phyloP scores from a whole-genome alignment of 148 eudicot species.

The Simmondsia chinensis region DNA sequence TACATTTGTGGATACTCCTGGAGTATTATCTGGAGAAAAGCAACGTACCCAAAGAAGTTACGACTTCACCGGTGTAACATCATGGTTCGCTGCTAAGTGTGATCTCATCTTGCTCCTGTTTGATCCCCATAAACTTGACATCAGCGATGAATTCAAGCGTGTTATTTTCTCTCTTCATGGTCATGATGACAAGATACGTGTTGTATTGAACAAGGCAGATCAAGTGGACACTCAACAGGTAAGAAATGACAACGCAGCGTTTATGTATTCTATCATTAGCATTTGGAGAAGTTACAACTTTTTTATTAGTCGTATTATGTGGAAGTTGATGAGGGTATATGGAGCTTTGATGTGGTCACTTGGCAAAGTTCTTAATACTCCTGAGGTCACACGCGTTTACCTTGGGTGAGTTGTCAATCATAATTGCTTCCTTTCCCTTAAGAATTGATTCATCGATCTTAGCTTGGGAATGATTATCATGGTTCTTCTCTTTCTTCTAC shows the following conservation, averaged over 20 bases:
- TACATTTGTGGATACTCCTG: slow-evolving; percentile 85
- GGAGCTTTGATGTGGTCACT: slow-evolving; percentile 97
- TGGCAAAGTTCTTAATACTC: slow-evolving; percentile 76
- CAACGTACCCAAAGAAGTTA: slow-evolving; percentile 79
- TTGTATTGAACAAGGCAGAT: slow-evolving; percentile 83
- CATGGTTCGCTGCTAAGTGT: slow-evolving; percentile 94
- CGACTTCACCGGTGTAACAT: slow-evolving; percentile 78
- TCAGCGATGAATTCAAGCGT: slow-evolving; percentile 84
- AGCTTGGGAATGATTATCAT: too few relatives aligned
- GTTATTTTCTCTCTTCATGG: slow-evolving; percentile 72
- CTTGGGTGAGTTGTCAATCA: slow-evolving; percentile 45
- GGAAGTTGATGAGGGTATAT: slow-evolving; percentile 79
- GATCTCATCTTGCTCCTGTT: slow-evolving; percentile 73
- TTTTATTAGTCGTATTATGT: neutral
- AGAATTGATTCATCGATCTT: neutral
- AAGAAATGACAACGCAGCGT: slow-evolving; percentile 1
- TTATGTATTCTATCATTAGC: neutral
- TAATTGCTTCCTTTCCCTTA: neutral
- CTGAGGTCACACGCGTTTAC: slow-evolving; percentile 82
- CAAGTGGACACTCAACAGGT: slow-evolving; percentile 87
- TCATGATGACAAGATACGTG: slow-evolving; percentile 81
- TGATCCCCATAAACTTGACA: slow-evolving; percentile 85
- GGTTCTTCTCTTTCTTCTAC: neutral
- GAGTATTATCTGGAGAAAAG: slow-evolving; percentile 79
- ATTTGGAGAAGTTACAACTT: neutral